phyloP scores from a whole-genome alignment of 148 eudicot species.

The Beta vulgaris region DNA sequence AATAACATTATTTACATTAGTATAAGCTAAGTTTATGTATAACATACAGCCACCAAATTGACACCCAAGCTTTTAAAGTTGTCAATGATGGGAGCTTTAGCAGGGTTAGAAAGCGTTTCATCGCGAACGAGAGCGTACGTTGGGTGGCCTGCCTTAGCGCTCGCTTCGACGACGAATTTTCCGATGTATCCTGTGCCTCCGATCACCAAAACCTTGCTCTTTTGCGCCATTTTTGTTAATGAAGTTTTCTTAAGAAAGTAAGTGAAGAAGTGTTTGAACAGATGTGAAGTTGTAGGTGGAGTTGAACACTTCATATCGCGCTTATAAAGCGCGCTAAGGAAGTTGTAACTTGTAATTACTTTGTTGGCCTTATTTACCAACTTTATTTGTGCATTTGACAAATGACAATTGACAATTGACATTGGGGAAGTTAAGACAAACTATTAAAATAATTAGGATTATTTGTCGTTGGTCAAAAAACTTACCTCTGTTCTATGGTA shows the following conservation, averaged over 20 bases:
- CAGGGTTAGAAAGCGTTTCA: conserved; percentile 40
- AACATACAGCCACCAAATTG: conserved; percentile 40
- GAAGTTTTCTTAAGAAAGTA: neutral
- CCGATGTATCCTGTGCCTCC: conserved; percentile 79
- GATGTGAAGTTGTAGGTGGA: neutral
- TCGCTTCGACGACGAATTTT: conserved; percentile 55
- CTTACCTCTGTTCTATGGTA: too few relatives aligned
- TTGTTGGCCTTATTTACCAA: neutral
- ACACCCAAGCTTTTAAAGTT: conserved; percentile 53
- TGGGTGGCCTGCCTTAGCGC: conserved; percentile 52
- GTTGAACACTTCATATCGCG: neutral
- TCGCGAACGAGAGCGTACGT: conserved; percentile 56
- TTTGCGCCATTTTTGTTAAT: conserved; percentile 39
- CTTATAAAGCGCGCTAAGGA: conserved; percentile 1
- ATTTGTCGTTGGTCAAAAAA: too few relatives aligned
- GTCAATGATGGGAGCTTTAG: conserved; percentile 43
- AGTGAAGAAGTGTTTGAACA: neutral
- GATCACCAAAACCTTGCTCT: conserved; percentile 57
- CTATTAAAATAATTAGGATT: too few relatives aligned
- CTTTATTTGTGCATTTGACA: too few relatives aligned
- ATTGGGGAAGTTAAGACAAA: too few relatives aligned
- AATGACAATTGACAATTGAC: too few relatives aligned
- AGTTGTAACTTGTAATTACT: conserved; percentile 8
- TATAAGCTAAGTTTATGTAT: too few relatives aligned
- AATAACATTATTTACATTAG: too few relatives aligned